Evolutionary conservation across 2,329 filamentous ascomycete species (phyloP).

Genomic region (Thermothelomyces thermophilus): DNA sequence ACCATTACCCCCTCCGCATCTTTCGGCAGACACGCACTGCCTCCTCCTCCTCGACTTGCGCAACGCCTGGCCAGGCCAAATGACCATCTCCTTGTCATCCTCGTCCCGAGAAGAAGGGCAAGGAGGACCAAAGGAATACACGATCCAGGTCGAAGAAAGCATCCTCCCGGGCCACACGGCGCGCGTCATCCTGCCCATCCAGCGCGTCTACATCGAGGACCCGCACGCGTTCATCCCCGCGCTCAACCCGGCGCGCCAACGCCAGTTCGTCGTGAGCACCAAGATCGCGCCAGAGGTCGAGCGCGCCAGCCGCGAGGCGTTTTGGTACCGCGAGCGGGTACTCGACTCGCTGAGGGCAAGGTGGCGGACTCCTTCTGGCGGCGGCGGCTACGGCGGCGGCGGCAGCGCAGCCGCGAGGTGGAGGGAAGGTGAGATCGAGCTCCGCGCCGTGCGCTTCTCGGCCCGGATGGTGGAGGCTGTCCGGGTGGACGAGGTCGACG

Average conservation of each 20-base stretch:
- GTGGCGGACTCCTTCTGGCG: constrained; percentile 51
- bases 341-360: constrained; percentile 63
- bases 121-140: constrained; percentile 27
- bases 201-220: constrained; percentile 67
- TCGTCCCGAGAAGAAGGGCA: neutral
- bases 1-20: constrained; percentile 29
- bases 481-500: constrained; percentile 70
- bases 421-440: constrained; percentile 58
- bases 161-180: constrained; percentile 64
- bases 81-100: constrained; percentile 56
- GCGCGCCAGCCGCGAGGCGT: constrained; percentile 69
- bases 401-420: neutral
- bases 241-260: constrained; percentile 71
- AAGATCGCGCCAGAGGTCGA: constrained; percentile 76
- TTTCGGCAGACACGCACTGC: constrained; percentile 59
- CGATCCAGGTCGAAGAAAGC: constrained; percentile 44
- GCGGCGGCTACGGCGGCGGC: neutral
- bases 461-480: constrained; percentile 77
- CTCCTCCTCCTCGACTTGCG: constrained; percentile 76
- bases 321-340: constrained; percentile 85
- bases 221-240: constrained; percentile 72
- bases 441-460: constrained; percentile 67
- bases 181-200: constrained; percentile 69
- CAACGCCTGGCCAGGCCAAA: constrained; percentile 81
- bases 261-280: constrained; percentile 87